phyloP scores from a whole-genome alignment of 2,329 filamentous ascomycete species.

The Rugonectria rugulosa region DNA sequence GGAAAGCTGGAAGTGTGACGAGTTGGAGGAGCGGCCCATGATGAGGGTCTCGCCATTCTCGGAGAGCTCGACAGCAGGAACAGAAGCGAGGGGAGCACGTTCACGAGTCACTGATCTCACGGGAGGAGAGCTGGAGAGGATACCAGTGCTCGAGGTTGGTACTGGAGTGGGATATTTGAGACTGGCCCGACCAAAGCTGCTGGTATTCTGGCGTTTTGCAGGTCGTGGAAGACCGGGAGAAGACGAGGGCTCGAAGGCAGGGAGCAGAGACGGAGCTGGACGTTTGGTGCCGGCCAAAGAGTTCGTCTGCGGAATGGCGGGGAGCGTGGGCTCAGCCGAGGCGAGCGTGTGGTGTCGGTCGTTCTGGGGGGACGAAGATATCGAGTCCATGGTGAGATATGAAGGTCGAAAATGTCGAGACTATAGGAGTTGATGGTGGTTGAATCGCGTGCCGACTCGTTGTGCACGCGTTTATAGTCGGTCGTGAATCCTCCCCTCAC shows the following conservation, averaged over 20 bases:
- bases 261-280: conserved; percentile 72
- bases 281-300: conserved; percentile 62
- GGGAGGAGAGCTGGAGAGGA: conserved; percentile 86
- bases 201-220: conserved; percentile 69
- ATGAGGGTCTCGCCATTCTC: conserved; percentile 81
- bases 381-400: conserved; percentile 47
- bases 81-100: conserved; percentile 80
- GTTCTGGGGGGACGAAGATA: conserved; percentile 44
- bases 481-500: conserved; percentile 15
- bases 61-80: conserved; percentile 83
- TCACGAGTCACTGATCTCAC: conserved; percentile 69
- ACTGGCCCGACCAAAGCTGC: conserved; percentile 51
- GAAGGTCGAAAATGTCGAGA: background rate
- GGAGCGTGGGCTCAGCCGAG: conserved; percentile 45
- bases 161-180: conserved; percentile 90
- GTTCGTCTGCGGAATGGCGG: conserved; percentile 31
- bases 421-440: background rate
- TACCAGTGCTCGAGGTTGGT: conserved; percentile 91
- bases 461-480: conserved; percentile 7
- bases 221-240: conserved; percentile 76
- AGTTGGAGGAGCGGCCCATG: conserved; percentile 94
- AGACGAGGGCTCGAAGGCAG: conserved; percentile 84
- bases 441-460: conserved; percentile 11
- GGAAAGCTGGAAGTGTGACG: conserved; percentile 93
- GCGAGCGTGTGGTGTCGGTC: conserved; percentile 31